phyloP scores from a whole-genome alignment of 2,329 filamentous ascomycete genomes.

The Hysterium pulicare region DNA sequence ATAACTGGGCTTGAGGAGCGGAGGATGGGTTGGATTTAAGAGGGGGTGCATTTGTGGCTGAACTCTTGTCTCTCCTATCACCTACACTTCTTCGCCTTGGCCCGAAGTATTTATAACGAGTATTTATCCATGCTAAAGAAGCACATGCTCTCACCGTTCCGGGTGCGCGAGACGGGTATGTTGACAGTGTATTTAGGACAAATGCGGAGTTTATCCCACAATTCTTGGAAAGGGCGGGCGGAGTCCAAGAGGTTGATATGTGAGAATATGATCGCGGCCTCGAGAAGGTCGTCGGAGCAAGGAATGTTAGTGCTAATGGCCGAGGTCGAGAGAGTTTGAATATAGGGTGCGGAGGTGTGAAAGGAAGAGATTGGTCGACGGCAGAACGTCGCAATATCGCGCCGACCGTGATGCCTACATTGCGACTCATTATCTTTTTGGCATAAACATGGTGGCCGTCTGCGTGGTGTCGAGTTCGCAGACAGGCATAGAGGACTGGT shows the following conservation, averaged over 20 bases:
- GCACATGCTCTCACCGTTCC: slow-evolving; percentile 23
- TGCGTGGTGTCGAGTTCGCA: slow-evolving; percentile 3
- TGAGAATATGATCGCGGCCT: slow-evolving; percentile 4
- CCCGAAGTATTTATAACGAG: slow-evolving; percentile 21
- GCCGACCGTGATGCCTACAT: slow-evolving; percentile 39
- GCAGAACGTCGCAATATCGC: slow-evolving; percentile 30
- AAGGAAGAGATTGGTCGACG: slow-evolving; percentile 22
- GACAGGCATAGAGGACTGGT: slow-evolving; percentile 3
- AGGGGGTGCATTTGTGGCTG: slow-evolving; percentile 23
- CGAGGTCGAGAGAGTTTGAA: slow-evolving; percentile 1
- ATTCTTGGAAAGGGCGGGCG: too few relatives aligned
- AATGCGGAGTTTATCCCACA: slow-evolving; percentile 1
- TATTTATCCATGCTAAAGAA: slow-evolving; percentile 27
- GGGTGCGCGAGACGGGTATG: slow-evolving; percentile 9
- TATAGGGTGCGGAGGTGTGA: not conserved
- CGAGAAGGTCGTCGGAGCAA: not conserved
- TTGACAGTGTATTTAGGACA: slow-evolving; percentile 7
- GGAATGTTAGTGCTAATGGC: not conserved
- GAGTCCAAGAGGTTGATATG: slow-evolving; percentile 11
- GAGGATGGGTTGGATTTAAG: slow-evolving; percentile 18
- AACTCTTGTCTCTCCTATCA: slow-evolving; percentile 37
- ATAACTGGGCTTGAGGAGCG: slow-evolving; percentile 31
- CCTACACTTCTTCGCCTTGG: slow-evolving; percentile 12
- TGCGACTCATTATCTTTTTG: slow-evolving; percentile 42
- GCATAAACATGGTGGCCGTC: slow-evolving; percentile 29